Conservation (phyloP, 2,329 filamentous ascomycete genomes). For the Colletotrichum lupini region DNA sequence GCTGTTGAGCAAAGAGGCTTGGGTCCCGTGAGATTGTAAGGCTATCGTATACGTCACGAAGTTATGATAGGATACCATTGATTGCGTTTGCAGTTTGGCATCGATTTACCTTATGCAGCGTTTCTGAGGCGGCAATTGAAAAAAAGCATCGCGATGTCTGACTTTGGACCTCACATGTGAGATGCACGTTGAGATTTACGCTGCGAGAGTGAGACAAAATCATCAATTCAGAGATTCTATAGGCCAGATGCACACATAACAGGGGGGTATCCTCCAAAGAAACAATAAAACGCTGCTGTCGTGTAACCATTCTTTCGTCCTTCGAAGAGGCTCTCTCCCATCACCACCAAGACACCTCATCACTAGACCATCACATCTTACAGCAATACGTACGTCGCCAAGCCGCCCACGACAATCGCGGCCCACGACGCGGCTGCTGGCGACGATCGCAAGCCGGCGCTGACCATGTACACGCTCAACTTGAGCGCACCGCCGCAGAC, state of each 20-base stretch:
- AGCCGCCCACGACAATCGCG: not conserved
- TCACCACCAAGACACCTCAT: not conserved
- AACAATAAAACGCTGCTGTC: not conserved
- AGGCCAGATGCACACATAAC: not conserved
- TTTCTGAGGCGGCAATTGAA: not conserved
- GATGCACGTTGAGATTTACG: not conserved
- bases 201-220: not conserved
- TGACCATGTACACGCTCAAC: constrained; percentile 55
- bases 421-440: constrained; percentile 11
- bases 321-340: not conserved
- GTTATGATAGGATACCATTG: constrained; percentile 24
- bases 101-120: not conserved
- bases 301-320: not conserved
- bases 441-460: not conserved
- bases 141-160: not conserved
- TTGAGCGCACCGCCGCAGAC: constrained; percentile 66
- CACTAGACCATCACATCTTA: not conserved
- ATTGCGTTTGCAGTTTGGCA: not conserved
- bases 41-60: constrained; percentile 1
- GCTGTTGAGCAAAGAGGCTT: constrained; percentile 69
- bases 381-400: not conserved
- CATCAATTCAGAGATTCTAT: not conserved
- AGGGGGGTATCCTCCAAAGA: constrained; percentile 11
- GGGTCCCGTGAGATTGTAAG: constrained; percentile 61
- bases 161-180: not conserved